A percentile compares a stretch with the other conserved stretches of the same genome.
Evolutionary conservation across 371 early-diverging fungal species (phyloP).

Genomic region (Rhizopus microsporus): DNA sequence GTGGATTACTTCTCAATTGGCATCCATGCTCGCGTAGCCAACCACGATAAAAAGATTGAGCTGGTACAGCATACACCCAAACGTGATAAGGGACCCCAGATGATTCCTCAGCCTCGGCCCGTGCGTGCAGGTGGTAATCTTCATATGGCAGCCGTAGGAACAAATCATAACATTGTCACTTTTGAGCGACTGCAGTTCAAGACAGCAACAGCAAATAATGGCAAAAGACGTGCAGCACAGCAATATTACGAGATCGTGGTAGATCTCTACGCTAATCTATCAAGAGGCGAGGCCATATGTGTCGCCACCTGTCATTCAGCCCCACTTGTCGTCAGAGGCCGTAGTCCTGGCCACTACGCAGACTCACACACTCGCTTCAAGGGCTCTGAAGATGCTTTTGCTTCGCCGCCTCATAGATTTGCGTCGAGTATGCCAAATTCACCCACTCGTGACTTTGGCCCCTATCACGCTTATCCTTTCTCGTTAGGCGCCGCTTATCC

Average conservation of each 20-base stretch:
- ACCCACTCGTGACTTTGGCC: slow-evolving; percentile 33
- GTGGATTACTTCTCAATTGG: slow-evolving; percentile 59
- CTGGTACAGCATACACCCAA: slow-evolving; percentile 89
- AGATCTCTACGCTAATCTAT: slow-evolving; percentile 61
- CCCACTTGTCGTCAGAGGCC: slow-evolving; percentile 82
- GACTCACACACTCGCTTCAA: slow-evolving; percentile 50
- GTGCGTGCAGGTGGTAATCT: slow-evolving; percentile 56
- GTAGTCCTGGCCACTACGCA: slow-evolving; percentile 86
- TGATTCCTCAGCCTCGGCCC: slow-evolving; percentile 60
- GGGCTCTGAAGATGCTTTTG: slow-evolving; percentile 12
- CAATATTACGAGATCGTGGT: slow-evolving; percentile 79
- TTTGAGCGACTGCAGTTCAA: slow-evolving; percentile 95
- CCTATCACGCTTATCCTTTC: slow-evolving; percentile 25
- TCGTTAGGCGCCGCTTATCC: slow-evolving; percentile 11
- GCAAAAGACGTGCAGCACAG: slow-evolving; percentile 79
- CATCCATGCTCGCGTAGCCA: slow-evolving; percentile 57
- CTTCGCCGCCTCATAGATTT: slow-evolving; percentile 19
- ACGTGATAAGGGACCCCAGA: slow-evolving; percentile 87
- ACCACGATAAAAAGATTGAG: slow-evolving; percentile 64
- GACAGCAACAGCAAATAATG: slow-evolving; percentile 88
- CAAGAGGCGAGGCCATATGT: slow-evolving; percentile 35
- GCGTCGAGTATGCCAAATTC: slow-evolving; percentile 28
- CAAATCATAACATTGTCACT: slow-evolving; percentile 53
- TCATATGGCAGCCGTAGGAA: slow-evolving; percentile 32
- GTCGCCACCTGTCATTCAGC: slow-evolving; percentile 71